These are phyloP conservation scores for Haplographium delicatum DNA, from an alignment of 495 filamentous ascomycete species.

Conservation along the genomic window DNA sequence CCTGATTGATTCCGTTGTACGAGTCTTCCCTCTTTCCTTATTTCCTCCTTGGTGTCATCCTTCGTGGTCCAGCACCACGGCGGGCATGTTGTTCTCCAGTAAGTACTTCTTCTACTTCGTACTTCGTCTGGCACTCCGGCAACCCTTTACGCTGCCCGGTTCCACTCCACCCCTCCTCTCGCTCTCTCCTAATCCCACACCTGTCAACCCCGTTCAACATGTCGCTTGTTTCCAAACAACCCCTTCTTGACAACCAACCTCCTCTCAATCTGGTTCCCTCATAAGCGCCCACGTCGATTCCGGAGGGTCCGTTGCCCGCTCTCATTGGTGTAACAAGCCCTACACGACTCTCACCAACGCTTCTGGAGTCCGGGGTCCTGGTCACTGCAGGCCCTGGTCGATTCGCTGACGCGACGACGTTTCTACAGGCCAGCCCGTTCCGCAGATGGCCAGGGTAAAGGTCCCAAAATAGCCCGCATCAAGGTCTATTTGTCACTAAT, in stretches of 20 bases:
- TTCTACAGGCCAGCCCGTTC: neutral
- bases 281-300: neutral
- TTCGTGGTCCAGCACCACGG: neutral
- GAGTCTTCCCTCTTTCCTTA: no score
- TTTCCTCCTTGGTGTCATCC: neutral
- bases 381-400: no score
- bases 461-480: slow-evolving; percentile 25
- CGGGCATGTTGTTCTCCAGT: neutral
- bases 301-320: neutral
- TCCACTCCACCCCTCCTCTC: neutral
- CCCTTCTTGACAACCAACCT: neutral
- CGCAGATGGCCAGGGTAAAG: slow-evolving; percentile 2
- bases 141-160: neutral
- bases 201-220: neutral
- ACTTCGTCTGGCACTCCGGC: neutral
- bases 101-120: neutral
- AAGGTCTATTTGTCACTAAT: slow-evolving; percentile 15
- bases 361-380: no score
- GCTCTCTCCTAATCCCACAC: neutral
- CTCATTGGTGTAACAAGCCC: slow-evolving; percentile 14
- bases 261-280: neutral
- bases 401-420: neutral
- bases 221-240: slow-evolving; percentile 1
- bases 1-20: no score
- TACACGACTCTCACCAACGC: slow-evolving; percentile 3